Evolutionary conservation across 2,329 filamentous ascomycete genomes (phyloP).

Genomic region (Epichloe amarillans): DNA sequence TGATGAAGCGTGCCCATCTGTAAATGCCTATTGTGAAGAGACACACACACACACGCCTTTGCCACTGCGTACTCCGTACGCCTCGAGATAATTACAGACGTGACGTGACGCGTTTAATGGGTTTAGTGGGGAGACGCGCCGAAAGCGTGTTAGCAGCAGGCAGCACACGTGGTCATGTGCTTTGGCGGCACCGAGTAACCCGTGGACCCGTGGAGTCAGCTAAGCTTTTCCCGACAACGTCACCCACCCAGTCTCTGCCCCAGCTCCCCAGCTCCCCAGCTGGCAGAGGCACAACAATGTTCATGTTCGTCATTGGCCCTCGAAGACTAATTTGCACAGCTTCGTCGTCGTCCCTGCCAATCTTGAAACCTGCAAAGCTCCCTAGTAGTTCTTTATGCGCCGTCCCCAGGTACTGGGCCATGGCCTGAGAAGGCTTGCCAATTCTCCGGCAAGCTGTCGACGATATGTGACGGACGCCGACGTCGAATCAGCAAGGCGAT

Average conservation of each 20-base stretch:
- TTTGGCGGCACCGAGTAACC: not conserved
- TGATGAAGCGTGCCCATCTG: conserved; percentile 11
- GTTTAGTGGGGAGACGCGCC: conserved; percentile 24
- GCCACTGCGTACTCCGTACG: not conserved
- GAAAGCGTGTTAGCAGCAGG: conserved; percentile 20
- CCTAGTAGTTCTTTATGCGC: conserved; percentile 20
- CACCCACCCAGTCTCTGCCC: conserved; percentile 1
- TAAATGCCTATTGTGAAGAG: not conserved
- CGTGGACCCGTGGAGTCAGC: not conserved
- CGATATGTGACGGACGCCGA: conserved; percentile 37
- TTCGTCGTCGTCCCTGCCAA: not conserved
- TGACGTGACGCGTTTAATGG: not conserved
- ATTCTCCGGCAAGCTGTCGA: conserved; percentile 18
- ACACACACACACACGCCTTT: not conserved
- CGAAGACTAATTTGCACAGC: not conserved
- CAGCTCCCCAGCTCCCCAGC: too few species aligned
- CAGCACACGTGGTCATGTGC: conserved; percentile 25
- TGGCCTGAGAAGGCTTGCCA: conserved; percentile 25
- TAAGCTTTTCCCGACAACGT: conserved; percentile 8
- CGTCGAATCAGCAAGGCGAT: conserved; percentile 37
- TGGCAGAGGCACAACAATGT: too few species aligned
- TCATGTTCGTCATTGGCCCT: conserved; percentile 10
- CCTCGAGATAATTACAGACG: not conserved
- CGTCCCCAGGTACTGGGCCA: conserved; percentile 22
- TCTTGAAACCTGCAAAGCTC: not conserved